phyloP scores from a whole-genome alignment of 495 filamentous ascomycete genomes.

The Parathielavia hyrcaniae region DNA sequence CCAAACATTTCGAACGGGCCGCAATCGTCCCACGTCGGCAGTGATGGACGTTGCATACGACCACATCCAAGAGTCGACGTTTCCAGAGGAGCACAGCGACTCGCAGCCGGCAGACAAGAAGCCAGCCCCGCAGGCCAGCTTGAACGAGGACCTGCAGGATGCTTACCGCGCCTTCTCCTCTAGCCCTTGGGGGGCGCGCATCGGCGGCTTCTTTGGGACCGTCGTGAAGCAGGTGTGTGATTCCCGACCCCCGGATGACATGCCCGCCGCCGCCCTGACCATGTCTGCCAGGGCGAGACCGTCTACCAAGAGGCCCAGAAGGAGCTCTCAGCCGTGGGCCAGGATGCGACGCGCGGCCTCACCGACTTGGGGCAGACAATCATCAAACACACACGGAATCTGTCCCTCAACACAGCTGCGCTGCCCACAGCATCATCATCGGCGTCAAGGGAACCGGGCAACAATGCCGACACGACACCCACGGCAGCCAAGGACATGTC shows the following conservation, averaged over 20 bases:
- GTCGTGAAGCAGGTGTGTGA: slow-evolving; percentile 73
- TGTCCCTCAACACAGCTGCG: slow-evolving; percentile 55
- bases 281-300: slow-evolving; percentile 58
- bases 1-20: background rate
- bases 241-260: background rate
- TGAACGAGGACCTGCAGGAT: slow-evolving; percentile 88
- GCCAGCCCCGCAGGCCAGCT: slow-evolving; percentile 47
- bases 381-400: slow-evolving; percentile 62
- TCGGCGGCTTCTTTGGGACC: slow-evolving; percentile 82
- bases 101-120: slow-evolving; percentile 42
- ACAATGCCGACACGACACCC: slow-evolving; percentile 39
- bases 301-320: slow-evolving; percentile 79
- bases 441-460: slow-evolving; percentile 27
- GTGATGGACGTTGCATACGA: slow-evolving; percentile 96
- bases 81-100: slow-evolving; percentile 52
- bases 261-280: slow-evolving; percentile 3
- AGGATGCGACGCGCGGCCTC: slow-evolving; percentile 79
- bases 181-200: slow-evolving; percentile 81
- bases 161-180: slow-evolving; percentile 88
- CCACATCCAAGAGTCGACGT: slow-evolving; percentile 81
- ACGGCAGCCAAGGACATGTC: slow-evolving; percentile 37
- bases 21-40: slow-evolving; percentile 18
- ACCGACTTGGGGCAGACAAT: slow-evolving; percentile 61
- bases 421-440: slow-evolving; percentile 7
- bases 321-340: slow-evolving; percentile 69